Conservation (phyloP, 2,329 filamentous ascomycete species). For the Metarhizium anisopliae region DNA sequence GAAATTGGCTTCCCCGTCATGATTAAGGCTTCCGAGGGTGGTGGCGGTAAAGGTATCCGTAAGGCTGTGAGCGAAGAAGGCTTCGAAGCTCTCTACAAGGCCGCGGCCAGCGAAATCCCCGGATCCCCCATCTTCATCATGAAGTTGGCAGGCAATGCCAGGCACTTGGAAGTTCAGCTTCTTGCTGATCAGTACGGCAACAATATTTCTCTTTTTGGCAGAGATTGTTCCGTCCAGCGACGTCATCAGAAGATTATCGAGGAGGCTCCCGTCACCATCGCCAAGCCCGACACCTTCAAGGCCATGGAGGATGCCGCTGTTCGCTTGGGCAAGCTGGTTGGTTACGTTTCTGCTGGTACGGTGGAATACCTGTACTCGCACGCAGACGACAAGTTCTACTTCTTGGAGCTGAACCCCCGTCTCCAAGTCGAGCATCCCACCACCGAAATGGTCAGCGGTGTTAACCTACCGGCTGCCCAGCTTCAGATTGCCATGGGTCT, state of each 20-base stretch:
- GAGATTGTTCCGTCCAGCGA: slow-evolving; percentile 97
- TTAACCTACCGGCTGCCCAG: slow-evolving; percentile 93
- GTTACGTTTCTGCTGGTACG: slow-evolving; percentile 96
- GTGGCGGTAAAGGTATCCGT: slow-evolving; percentile 97
- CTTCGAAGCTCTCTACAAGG: slow-evolving; percentile 85
- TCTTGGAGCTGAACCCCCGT: slow-evolving; percentile 96
- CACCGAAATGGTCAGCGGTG: slow-evolving; percentile 97
- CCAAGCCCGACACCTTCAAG: slow-evolving; percentile 79
- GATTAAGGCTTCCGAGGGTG: slow-evolving; percentile 99
- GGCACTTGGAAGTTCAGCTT: slow-evolving; percentile 95
- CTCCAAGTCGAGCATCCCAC: slow-evolving; percentile 99
- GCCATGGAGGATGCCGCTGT: slow-evolving; percentile 96
- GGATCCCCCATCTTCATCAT: slow-evolving; percentile 99
- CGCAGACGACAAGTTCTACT: slow-evolving; percentile 97
- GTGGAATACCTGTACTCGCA: slow-evolving; percentile 99
- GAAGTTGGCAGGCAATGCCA: slow-evolving; percentile 94
- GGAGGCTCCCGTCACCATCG: slow-evolving; percentile 95
- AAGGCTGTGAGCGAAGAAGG: slow-evolving; percentile 81
- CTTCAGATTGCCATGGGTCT: slow-evolving; percentile 99
- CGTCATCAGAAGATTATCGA: slow-evolving; percentile 99
- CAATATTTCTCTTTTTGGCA: slow-evolving; percentile 97
- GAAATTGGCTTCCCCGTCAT: slow-evolving; percentile 98
- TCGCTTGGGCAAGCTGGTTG: slow-evolving; percentile 84
- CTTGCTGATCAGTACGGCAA: slow-evolving; percentile 98
- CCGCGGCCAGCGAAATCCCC: slow-evolving; percentile 92